A percentile compares a stretch with the other conserved stretches of the same genome.
Conservation (phyloP, 202 grass and related monocot genomes). For the Dendrocalamus latiflorus region DNA sequence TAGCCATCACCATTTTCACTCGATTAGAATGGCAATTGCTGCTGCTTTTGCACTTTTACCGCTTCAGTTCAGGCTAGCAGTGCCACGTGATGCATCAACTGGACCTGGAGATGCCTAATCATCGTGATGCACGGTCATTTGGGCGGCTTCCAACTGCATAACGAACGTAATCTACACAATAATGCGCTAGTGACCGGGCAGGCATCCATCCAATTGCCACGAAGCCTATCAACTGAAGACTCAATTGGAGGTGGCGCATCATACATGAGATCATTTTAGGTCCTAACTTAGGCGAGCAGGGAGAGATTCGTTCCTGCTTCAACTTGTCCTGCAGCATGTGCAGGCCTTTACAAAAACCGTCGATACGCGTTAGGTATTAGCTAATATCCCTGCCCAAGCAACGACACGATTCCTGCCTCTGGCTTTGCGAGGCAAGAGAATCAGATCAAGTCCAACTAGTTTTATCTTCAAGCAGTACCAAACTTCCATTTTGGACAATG, state of each 20-base stretch:
- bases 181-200: background rate
- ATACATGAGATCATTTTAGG: background rate
- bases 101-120: background rate
- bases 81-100: background rate
- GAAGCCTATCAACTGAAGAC: conserved; percentile 23
- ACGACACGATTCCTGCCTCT: conserved; percentile 39
- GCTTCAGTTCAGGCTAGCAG: background rate
- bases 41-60: background rate
- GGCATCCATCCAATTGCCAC: conserved; percentile 8
- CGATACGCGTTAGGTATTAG: conserved; percentile 20
- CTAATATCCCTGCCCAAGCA: conserved; percentile 34
- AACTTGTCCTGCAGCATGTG: conserved; percentile 39
- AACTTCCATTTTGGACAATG: conserved; percentile 32
- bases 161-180: background rate
- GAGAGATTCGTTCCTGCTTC: conserved; percentile 40
- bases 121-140: background rate
- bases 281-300: conserved; percentile 5
- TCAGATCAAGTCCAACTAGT: conserved; percentile 13
- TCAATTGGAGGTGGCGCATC: conserved; percentile 18
- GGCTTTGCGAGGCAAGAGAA: background rate
- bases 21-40: too few species aligned
- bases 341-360: conserved; percentile 38
- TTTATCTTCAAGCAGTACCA: background rate
- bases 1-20: background rate
- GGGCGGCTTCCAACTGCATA: background rate